Evolutionary conservation across 805 yeast genomes (phyloP), one percentile per base, ranked within the genome.

Genomic region (Trichomonascus vanleenenianus): DNA sequence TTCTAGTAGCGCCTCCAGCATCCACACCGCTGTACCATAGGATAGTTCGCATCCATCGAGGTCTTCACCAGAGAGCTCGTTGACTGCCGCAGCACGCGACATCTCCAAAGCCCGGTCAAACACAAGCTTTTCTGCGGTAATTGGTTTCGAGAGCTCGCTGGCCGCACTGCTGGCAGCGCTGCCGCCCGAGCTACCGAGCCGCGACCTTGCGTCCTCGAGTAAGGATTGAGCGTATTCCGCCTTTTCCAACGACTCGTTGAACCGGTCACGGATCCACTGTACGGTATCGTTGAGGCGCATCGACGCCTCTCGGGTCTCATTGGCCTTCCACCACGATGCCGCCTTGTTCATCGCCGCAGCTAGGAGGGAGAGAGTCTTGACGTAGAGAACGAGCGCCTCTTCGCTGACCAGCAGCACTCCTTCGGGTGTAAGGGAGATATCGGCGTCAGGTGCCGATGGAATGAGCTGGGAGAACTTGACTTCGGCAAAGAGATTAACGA

Each of bases 31-130:
- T 0, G 96, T 86, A 3, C 94, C 85, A 61, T 91, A 91, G 7
- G 91, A 84, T 48, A 85, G 65, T 63, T 89, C 96, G 64, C 97
- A 89, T 5, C 83, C 84, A 15, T 71, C 68, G 42, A 85, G 61
- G 57, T 83, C 88, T 45, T 78, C 83, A 35, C 74, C 76, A 12
- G 48, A 22, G 56, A 88, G 71, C 65, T 91, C 98, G 60, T 83
- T 80, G 46, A 84, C 82, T 0, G 97, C 97, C 1, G 97, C 96
- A 42, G 79, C 79, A 56, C 95, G 77, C 2, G 96, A 85, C 70
- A 89, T 85, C 58, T 91, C 97, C 57, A 91, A 73, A 2, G 97
- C 97, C 41, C 97, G 73, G 56, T 93, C 96, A 65, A 91, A 93
- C 20, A 89, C 78, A 52, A 89, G 71, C 59, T 85, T 85, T 62